Evolutionary conservation across 1,139 yeast genomes (phyloP).

Genomic region (Saccharomyces pastorianus): DNA sequence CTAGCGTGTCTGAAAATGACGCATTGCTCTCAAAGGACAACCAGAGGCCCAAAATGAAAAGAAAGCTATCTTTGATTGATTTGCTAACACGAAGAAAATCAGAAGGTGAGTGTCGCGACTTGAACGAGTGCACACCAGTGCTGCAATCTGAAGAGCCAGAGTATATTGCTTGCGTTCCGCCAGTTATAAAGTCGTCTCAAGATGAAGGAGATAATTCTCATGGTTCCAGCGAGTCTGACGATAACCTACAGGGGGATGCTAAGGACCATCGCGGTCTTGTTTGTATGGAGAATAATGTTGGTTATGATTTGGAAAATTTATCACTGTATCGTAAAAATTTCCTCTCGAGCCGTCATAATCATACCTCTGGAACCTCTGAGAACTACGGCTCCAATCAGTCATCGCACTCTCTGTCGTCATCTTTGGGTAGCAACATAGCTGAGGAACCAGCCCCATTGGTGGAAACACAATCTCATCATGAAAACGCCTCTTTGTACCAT

Average conservation of each 20-base stretch:
- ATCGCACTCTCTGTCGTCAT: background rate
- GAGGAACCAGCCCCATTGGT: background rate
- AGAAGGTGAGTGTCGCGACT: conserved; percentile 7
- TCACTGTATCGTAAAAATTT: conserved; percentile 28
- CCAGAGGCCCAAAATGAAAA: background rate
- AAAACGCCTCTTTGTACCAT: conserved; percentile 20
- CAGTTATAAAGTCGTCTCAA: background rate
- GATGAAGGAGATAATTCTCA: background rate
- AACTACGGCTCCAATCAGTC: background rate
- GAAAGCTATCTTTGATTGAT: conserved; percentile 5
- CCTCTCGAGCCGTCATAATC: conserved; percentile 7
- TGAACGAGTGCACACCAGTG: conserved; percentile 4
- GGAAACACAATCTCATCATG: background rate
- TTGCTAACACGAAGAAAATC: conserved; percentile 3
- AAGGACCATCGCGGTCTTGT: conserved; percentile 13
- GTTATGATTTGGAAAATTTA: conserved; percentile 31
- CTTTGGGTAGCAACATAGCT: background rate
- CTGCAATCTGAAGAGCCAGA: conserved; percentile 1
- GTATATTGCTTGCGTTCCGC: background rate
- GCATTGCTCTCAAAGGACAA: background rate
- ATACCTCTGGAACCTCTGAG: background rate
- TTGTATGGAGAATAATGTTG: conserved; percentile 31
- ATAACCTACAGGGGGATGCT: background rate
- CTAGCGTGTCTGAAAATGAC: background rate
- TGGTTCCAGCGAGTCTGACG: background rate